Conservation (phyloP, 306 rosid genomes). For the Castanopsis chinensis region DNA sequence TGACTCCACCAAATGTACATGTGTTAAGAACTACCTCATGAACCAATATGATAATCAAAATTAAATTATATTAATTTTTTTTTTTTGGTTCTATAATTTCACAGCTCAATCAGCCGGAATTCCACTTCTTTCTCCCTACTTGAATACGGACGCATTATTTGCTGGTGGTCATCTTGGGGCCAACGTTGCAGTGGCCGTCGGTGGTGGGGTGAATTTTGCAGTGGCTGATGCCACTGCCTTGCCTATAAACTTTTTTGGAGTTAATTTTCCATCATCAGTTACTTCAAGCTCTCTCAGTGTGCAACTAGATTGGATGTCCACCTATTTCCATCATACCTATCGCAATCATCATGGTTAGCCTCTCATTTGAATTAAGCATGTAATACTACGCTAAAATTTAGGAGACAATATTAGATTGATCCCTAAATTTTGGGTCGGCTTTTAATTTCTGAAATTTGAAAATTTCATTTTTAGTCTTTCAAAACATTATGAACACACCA, state of each 20-base stretch:
- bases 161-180: background rate
- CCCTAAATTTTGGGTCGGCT: too few relatives aligned
- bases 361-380: background rate
- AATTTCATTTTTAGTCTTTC: too few relatives aligned
- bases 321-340: conserved; percentile 13
- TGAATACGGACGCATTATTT: background rate
- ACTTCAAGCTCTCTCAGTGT: background rate
- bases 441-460: too few relatives aligned
- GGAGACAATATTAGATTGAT: too few relatives aligned
- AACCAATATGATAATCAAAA: background rate
- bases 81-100: background rate
- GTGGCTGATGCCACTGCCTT: conserved; percentile 29
- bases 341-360: background rate
- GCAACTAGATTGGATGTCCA: conserved; percentile 22
- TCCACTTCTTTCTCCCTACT: conserved; percentile 19
- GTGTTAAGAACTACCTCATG: background rate
- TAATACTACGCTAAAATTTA: background rate
- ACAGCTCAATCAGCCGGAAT: conserved; percentile 15
- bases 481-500: too few relatives aligned
- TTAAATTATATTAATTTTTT: background rate
- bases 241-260: background rate
- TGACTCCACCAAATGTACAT: too few relatives aligned
- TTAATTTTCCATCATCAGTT: background rate
- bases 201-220: conserved; percentile 21
- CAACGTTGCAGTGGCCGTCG: conserved; percentile 22